These are phyloP conservation scores for Xerocomellus chrysenteron DNA, from an alignment of 768 basidiomycete species.

Conservation along the genomic window DNA sequence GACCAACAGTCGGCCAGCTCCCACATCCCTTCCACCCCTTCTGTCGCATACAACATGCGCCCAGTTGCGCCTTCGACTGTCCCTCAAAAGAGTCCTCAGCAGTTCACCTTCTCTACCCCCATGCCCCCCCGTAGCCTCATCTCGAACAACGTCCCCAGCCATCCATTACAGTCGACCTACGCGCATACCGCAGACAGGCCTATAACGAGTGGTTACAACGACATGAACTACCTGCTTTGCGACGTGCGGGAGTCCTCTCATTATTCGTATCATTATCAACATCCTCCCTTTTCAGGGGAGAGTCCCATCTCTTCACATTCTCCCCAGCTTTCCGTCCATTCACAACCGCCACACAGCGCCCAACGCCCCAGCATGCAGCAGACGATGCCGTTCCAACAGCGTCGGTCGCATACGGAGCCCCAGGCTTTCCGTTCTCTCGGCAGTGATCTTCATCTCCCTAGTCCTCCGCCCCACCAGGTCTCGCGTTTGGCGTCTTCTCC, in stretches of 20 bases:
- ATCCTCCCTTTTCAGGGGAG: conserved; percentile 47
- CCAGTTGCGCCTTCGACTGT: conserved; percentile 45
- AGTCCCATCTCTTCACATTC: conserved; percentile 43
- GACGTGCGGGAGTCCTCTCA: conserved; percentile 50
- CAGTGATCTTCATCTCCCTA: conserved; percentile 51
- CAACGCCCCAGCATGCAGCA: conserved; percentile 42
- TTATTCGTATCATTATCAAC: conserved; percentile 54
- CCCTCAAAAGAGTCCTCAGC: conserved; percentile 46
- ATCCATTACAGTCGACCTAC: conserved; percentile 39
- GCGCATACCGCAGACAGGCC: conserved; percentile 52
- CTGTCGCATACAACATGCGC: conserved; percentile 45
- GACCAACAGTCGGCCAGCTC: conserved; percentile 39
- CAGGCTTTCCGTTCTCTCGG: conserved; percentile 49
- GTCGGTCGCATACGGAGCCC: conserved; percentile 58
- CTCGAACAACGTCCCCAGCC: conserved; percentile 42
- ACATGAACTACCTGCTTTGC: conserved; percentile 44
- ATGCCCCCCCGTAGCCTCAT: conserved; percentile 45
- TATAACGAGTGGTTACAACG: conserved; percentile 45
- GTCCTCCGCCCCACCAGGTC: conserved; percentile 40
- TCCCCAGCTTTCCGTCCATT: conserved; percentile 39
- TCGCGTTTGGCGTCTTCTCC: conserved; percentile 47
- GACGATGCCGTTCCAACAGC: conserved; percentile 50
- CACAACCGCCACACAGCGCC: conserved; percentile 33
- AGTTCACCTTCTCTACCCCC: conserved; percentile 42
- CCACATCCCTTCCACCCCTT: conserved; percentile 40